Evolutionary conservation across 2,329 filamentous ascomycete genomes (phyloP).

Genomic region (Cladosporium sp.): DNA sequence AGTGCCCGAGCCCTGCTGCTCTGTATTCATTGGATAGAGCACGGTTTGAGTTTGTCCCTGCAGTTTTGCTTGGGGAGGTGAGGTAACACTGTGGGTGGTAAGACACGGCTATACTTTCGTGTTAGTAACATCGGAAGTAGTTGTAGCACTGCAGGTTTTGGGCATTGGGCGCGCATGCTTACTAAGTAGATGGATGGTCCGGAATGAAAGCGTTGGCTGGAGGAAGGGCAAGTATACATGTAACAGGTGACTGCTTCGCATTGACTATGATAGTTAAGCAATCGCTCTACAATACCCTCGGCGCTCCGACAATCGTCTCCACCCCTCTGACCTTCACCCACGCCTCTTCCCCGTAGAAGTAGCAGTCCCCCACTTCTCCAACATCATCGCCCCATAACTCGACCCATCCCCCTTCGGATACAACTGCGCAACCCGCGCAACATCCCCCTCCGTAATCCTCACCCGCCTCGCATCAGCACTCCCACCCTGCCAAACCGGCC

Average conservation of each 20-base stretch:
- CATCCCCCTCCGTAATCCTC: slow-evolving; percentile 11
- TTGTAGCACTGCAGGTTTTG: not conserved
- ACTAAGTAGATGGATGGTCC: not conserved
- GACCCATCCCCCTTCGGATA: slow-evolving; percentile 10
- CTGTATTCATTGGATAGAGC: not conserved
- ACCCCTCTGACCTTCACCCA: not conserved
- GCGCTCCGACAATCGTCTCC: not conserved
- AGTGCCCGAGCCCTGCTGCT: not conserved
- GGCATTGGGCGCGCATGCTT: not conserved
- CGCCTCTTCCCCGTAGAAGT: not conserved
- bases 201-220: not conserved
- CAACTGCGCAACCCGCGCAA: slow-evolving; percentile 9
- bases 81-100: too few relatives aligned
- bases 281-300: not conserved
- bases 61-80: too few relatives aligned
- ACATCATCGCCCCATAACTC: not conserved
- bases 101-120: not conserved
- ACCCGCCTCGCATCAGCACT: not conserved
- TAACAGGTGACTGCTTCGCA: too few relatives aligned
- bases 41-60: not conserved
- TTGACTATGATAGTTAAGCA: too few relatives aligned
- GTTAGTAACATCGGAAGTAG: not conserved
- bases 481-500: slow-evolving; percentile 13
- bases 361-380: not conserved
- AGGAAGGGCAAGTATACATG: too few relatives aligned